phyloP scores from a whole-genome alignment of 75 land plant genomes.

The Adiantum capillusveneris region DNA sequence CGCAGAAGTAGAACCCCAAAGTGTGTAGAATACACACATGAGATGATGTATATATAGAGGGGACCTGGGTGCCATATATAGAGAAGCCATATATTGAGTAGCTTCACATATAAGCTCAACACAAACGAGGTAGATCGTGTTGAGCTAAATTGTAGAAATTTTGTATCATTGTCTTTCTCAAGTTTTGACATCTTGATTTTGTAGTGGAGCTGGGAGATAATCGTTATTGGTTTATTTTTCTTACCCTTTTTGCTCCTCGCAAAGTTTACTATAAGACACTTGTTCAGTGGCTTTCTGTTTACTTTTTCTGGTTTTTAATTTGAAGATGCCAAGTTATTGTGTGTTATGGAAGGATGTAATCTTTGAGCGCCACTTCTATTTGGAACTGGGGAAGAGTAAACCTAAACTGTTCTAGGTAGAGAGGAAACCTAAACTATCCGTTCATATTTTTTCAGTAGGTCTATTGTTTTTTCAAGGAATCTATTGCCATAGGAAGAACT shows the following conservation, averaged over 20 bases:
- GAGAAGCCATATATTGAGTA: no score
- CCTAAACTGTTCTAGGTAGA: constrained; percentile 60
- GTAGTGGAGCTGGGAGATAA: constrained; percentile 69
- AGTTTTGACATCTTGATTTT: constrained; percentile 1
- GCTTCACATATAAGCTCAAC: no score
- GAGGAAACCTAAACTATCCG: constrained; percentile 32
- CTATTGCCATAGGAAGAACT: no score
- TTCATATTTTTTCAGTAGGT: background rate
- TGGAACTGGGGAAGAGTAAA: constrained; percentile 43
- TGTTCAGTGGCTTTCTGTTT: background rate
- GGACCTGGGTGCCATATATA: no score
- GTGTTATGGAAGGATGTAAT: no score
- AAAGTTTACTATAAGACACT: constrained; percentile 43
- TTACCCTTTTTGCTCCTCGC: constrained; percentile 47
- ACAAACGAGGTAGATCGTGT: background rate
- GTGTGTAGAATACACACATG: no score
- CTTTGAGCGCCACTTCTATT: no score
- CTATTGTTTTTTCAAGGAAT: constrained; percentile 43
- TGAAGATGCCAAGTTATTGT: no score
- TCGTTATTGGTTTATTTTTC: constrained; percentile 47
- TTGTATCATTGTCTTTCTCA: background rate
- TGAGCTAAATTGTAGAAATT: no score
- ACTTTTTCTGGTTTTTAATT: no score
- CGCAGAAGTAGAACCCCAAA: no score
- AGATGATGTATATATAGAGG: no score